Conservation (phyloP, 331 rosid species). For the Quercus lobata region DNA sequence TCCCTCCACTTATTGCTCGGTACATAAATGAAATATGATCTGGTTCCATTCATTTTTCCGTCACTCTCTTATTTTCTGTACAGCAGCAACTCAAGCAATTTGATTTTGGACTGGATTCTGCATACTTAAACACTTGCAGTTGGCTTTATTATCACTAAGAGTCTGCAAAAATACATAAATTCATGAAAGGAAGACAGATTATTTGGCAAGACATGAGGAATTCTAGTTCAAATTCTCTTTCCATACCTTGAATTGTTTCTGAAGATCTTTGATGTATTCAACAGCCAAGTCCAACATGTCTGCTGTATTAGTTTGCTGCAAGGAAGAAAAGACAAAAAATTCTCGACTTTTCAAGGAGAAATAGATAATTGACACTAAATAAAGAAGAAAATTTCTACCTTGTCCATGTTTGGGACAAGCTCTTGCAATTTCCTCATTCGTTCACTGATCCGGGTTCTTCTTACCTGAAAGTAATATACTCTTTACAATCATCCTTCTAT, state of each 20-base stretch:
- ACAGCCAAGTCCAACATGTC: constrained; percentile 96
- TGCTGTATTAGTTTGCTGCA: constrained; percentile 96
- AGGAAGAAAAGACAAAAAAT: constrained; percentile 13
- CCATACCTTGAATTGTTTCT: constrained; percentile 78
- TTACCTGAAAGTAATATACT: constrained; percentile 40
- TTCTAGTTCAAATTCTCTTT: constrained; percentile 3
- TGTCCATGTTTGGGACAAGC: constrained; percentile 94
- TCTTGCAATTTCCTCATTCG: constrained; percentile 91
- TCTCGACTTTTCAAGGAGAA: background rate
- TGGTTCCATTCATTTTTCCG: constrained; percentile 21
- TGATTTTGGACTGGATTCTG: constrained; percentile 46
- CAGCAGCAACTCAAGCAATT: constrained; percentile 41
- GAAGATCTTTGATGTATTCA: constrained; percentile 85
- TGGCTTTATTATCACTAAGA: constrained; percentile 54
- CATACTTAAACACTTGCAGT: constrained; percentile 65
- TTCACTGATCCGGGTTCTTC: constrained; percentile 94
- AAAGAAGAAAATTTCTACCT: constrained; percentile 37
- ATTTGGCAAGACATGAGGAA: background rate
- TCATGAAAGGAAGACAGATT: background rate
- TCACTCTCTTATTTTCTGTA: constrained; percentile 15
- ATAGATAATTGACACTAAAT: background rate
- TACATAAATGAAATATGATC: background rate
- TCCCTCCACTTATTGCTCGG: constrained; percentile 17
- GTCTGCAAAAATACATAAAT: constrained; percentile 40
- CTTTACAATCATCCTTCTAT: background rate